Conservation (phyloP, 192 early-diverging fungal species). For the Rhizophagus sp. region DNA sequence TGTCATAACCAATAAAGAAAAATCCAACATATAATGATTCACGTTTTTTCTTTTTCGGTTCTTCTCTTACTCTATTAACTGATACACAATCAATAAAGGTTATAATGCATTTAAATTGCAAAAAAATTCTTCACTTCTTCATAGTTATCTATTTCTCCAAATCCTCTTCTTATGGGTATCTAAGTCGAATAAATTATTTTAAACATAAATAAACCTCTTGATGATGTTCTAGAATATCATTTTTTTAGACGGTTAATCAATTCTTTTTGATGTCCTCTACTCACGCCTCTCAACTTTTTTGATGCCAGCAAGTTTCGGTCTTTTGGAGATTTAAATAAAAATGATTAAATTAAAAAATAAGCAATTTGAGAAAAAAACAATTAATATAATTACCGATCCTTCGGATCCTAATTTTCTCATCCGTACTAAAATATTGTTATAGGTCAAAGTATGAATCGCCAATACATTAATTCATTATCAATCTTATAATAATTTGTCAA, state of each 20-base stretch:
- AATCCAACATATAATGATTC: too few species aligned
- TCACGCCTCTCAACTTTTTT: constrained; percentile 62
- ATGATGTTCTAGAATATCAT: constrained; percentile 34
- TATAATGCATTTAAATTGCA: too few species aligned
- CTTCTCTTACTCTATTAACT: too few species aligned
- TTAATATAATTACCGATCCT: constrained; percentile 53
- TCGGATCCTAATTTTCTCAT: constrained; percentile 86
- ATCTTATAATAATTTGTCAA: neutral
- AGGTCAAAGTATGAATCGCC: constrained; percentile 66
- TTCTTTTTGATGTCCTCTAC: constrained; percentile 53
- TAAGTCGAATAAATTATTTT: neutral
- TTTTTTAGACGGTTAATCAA: constrained; percentile 86
- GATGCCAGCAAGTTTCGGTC: constrained; percentile 80
- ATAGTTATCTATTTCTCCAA: constrained; percentile 2
- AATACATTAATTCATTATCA: constrained; percentile 53
- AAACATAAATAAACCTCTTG: neutral
- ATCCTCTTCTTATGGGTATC: neutral
- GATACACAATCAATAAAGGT: too few species aligned
- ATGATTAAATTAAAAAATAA: neutral
- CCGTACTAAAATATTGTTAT: constrained; percentile 92
- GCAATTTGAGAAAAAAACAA: neutral
- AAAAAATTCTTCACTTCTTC: too few species aligned
- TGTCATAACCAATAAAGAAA: too few species aligned
- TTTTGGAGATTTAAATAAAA: constrained; percentile 27
- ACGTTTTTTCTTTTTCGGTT: too few species aligned